These are phyloP conservation scores for Tetraselmis striata DNA, from an alignment of 139 green algal genomes.

Conservation along the genomic window DNA sequence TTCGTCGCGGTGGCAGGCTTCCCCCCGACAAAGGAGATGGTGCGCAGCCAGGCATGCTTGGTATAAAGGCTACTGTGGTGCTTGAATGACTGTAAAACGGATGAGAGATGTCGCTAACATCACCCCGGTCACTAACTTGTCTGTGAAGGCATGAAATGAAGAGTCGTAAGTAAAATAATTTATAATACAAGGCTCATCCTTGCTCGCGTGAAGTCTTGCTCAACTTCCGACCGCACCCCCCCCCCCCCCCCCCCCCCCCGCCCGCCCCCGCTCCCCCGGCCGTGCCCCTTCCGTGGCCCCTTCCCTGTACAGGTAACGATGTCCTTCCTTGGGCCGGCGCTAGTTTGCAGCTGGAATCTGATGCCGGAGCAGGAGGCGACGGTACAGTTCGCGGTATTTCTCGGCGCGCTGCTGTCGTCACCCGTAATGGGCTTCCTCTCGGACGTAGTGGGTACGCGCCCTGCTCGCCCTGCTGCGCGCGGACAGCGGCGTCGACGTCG, in stretches of 20 bases:
- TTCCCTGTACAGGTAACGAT: not conserved
- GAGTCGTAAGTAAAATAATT: too few relatives aligned
- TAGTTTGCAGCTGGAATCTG: not conserved
- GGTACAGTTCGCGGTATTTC: not conserved
- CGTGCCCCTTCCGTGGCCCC: too few relatives aligned
- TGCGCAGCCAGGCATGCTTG: not conserved
- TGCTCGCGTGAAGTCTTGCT: not conserved
- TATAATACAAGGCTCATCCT: too few relatives aligned
- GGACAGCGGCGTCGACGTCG: not conserved
- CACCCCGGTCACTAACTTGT: too few relatives aligned
- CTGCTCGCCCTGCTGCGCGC: not conserved
- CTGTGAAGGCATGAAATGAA: too few relatives aligned
- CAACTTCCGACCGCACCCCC: not conserved
- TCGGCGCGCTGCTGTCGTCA: not conserved
- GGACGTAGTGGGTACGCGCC: not conserved
- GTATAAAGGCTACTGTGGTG: too few relatives aligned
- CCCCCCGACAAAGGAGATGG: not conserved
- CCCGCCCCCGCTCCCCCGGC: too few relatives aligned
- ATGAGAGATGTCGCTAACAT: too few relatives aligned
- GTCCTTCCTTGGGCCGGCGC: not conserved
- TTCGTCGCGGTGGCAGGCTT: not conserved
- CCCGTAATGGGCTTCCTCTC: not conserved
- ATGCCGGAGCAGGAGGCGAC: not conserved
- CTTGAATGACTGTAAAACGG: too few relatives aligned
- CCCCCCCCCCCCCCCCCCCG: too few relatives aligned